Evolutionary conservation across 768 basidiomycete species (phyloP).

Genomic region (Pholiota conissans): DNA sequence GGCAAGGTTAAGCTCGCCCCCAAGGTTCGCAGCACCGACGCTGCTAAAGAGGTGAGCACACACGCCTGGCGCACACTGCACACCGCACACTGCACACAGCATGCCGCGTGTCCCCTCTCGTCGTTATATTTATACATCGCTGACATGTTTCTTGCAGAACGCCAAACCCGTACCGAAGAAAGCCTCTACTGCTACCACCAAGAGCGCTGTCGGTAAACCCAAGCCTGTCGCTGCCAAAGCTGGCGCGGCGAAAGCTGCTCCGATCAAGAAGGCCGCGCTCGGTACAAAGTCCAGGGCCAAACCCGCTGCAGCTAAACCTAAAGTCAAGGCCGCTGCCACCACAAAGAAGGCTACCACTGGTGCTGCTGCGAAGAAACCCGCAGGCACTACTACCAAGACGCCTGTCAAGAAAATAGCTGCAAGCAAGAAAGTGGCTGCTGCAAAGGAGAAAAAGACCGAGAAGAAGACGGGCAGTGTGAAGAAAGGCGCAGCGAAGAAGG

Average conservation of each 20-base stretch:
- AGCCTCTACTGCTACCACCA: constrained; percentile 18
- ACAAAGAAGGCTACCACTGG: constrained; percentile 29
- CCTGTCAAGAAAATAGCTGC: constrained; percentile 19
- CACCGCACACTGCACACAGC: background rate
- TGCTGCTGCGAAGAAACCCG: constrained; percentile 28
- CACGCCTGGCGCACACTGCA: background rate
- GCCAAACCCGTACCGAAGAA: constrained; percentile 20
- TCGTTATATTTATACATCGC: constrained; percentile 1
- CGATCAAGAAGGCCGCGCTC: constrained; percentile 15
- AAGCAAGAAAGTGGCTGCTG: constrained; percentile 9
- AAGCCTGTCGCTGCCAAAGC: constrained; percentile 33
- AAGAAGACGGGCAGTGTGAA: constrained; percentile 25
- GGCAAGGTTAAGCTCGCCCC: constrained; percentile 63
- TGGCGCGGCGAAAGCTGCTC: constrained; percentile 19
- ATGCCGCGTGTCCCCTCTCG: background rate
- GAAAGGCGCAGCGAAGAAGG: constrained; percentile 61
- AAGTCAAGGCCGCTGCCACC: constrained; percentile 15
- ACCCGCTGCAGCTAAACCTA: constrained; percentile 24
- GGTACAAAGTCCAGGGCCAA: constrained; percentile 30
- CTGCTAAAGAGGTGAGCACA: constrained; percentile 47
- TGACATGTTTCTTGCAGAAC: constrained; percentile 23
- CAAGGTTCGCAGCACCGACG: constrained; percentile 55
- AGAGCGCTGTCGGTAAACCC: constrained; percentile 27
- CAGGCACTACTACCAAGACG: background rate
- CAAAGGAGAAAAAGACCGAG: constrained; percentile 30